phyloP scores from a whole-genome alignment of 2,329 filamentous ascomycete species.

The Alternaria sp. region DNA sequence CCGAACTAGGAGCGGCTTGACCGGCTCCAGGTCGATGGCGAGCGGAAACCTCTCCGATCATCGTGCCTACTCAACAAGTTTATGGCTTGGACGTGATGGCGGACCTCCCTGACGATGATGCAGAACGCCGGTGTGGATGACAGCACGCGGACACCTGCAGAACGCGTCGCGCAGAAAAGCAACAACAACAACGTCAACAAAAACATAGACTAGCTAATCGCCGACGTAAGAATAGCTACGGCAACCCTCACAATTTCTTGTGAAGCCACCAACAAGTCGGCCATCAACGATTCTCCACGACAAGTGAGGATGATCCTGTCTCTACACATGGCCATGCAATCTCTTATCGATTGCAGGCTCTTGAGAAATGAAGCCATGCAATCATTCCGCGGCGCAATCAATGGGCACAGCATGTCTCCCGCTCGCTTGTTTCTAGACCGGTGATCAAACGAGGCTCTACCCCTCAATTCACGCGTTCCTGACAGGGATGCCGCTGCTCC shows the following conservation, averaged over 20 bases:
- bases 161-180: conserved; percentile 9
- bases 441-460: conserved; percentile 39
- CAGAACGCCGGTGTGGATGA: conserved; percentile 6
- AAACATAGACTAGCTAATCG: neutral
- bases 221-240: conserved; percentile 4
- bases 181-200: conserved; percentile 4
- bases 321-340: neutral
- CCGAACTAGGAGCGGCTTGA: neutral
- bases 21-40: neutral
- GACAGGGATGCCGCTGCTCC: conserved; percentile 15
- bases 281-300: neutral
- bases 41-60: conserved; percentile 2
- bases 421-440: conserved; percentile 37
- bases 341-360: conserved; percentile 22
- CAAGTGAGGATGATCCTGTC: conserved; percentile 8
- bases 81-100: conserved; percentile 1
- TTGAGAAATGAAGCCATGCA: conserved; percentile 16
- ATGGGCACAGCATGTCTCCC: conserved; percentile 6
- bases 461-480: conserved; percentile 18
- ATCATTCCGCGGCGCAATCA: conserved; percentile 26
- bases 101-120: conserved; percentile 7
- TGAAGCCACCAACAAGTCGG: neutral
- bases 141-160: conserved; percentile 9
- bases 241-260: conserved; percentile 2
- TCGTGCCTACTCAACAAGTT: conserved; percentile 5